phyloP scores from a whole-genome alignment of 805 yeast species.

The Helenozyma rhizophorensis region DNA sequence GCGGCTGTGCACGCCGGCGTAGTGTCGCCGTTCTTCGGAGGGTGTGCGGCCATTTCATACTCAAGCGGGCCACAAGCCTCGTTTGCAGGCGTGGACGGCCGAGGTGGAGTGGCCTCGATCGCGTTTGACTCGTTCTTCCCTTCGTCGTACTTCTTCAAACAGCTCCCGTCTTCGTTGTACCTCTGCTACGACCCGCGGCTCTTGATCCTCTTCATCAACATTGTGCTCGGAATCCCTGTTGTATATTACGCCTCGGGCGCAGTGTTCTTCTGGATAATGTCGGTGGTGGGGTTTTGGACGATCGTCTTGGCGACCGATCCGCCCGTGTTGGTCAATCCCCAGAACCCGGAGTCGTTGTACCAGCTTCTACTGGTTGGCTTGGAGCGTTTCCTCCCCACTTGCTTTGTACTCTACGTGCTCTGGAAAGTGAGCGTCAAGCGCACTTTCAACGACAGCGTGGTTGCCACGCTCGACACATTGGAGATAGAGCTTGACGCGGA shows the following conservation, averaged over 20 bases:
- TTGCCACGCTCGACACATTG: neutral
- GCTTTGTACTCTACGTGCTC: slow-evolving; percentile 65
- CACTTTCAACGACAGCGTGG: slow-evolving; percentile 34
- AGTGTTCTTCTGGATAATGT: slow-evolving; percentile 51
- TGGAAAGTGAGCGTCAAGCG: slow-evolving; percentile 55
- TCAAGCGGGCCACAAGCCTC: slow-evolving; percentile 43
- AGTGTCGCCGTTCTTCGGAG: slow-evolving; percentile 70
- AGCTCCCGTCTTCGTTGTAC: slow-evolving; percentile 25
- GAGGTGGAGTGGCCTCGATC: slow-evolving; percentile 52
- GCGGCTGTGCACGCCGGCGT: slow-evolving; percentile 87
- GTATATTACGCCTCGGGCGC: slow-evolving; percentile 47
- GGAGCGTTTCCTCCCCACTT: slow-evolving; percentile 69
- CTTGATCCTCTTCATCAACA: slow-evolving; percentile 51
- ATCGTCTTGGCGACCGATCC: slow-evolving; percentile 74
- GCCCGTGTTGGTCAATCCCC: slow-evolving; percentile 57
- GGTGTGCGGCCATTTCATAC: slow-evolving; percentile 64
- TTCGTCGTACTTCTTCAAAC: slow-evolving; percentile 58
- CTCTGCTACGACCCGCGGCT: slow-evolving; percentile 72
- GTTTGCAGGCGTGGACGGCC: slow-evolving; percentile 49
- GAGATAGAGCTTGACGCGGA: neutral
- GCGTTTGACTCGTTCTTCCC: slow-evolving; percentile 72
- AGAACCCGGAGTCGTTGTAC: slow-evolving; percentile 50
- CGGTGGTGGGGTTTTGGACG: slow-evolving; percentile 79
- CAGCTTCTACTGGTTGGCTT: slow-evolving; percentile 65
- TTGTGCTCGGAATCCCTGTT: slow-evolving; percentile 59